Conservation (phyloP, 257 asterid genomes). For the Solanum chilense region DNA sequence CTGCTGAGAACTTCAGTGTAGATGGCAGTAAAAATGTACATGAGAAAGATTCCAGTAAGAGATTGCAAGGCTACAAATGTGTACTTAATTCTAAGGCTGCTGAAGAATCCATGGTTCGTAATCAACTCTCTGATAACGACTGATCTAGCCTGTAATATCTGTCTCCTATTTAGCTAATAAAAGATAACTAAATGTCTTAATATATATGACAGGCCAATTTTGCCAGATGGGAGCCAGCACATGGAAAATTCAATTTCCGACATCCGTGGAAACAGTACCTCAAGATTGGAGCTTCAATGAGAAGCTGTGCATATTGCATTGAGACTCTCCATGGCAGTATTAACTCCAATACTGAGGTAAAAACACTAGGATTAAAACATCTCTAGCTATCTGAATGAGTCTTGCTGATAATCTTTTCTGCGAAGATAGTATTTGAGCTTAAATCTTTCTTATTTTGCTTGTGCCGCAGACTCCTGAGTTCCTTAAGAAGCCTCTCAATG, state of each 20-base stretch:
- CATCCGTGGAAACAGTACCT: constrained; percentile 38
- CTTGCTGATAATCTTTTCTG: neutral
- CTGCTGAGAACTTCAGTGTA: constrained; percentile 31
- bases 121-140: neutral
- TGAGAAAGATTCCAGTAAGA: constrained; percentile 19
- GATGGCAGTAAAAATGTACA: constrained; percentile 4
- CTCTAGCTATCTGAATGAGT: neutral
- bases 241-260: constrained; percentile 21
- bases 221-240: constrained; percentile 35
- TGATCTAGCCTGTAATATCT: neutral
- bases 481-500: constrained; percentile 42
- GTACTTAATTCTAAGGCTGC: constrained; percentile 59
- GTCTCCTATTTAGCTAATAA: neutral
- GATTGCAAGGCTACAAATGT: constrained; percentile 40
- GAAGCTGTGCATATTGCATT: constrained; percentile 58
- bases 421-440: neutral
- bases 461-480: constrained; percentile 37
- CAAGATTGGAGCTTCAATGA: constrained; percentile 44
- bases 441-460: neutral
- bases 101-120: constrained; percentile 67
- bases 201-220: constrained; percentile 15
- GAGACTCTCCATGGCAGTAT: constrained; percentile 45
- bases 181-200: neutral
- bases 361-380: neutral
- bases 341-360: constrained; percentile 38